These are phyloP conservation scores for Exophiala viscosa DNA, from an alignment of 2,329 filamentous ascomycete species.

Conservation along the genomic window DNA sequence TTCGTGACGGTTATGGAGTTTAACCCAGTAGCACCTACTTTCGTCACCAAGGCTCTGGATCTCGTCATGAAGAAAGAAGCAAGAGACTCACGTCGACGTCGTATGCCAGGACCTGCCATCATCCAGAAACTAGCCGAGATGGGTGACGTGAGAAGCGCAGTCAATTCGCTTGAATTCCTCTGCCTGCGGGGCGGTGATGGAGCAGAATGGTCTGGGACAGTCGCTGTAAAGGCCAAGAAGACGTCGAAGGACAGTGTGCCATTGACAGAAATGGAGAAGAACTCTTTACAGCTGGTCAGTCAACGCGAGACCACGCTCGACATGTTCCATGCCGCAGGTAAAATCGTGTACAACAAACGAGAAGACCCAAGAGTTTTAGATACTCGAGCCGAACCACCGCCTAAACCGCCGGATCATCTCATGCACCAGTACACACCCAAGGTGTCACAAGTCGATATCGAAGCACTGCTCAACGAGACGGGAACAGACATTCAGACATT, in stretches of 20 bases:
- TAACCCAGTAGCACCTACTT: conserved; percentile 83
- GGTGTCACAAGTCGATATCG: conserved; percentile 62
- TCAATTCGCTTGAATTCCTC: conserved; percentile 87
- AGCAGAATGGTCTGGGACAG: conserved; percentile 69
- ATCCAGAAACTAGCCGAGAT: conserved; percentile 77
- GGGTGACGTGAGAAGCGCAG: conserved; percentile 88
- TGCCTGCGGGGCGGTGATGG: conserved; percentile 76
- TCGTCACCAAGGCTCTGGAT: conserved; percentile 79
- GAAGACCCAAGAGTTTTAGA: conserved; percentile 48
- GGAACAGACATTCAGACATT: conserved; percentile 91
- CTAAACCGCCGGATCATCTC: conserved; percentile 59
- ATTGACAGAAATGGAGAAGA: conserved; percentile 72
- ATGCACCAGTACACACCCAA: conserved; percentile 57
- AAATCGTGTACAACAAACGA: conserved; percentile 94
- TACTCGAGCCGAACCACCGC: conserved; percentile 34
- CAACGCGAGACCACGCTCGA: conserved; percentile 86
- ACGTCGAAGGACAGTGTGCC: conserved; percentile 47
- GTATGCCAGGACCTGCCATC: conserved; percentile 72
- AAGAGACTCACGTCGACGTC: conserved; percentile 67
- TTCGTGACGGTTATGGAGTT: conserved; percentile 81
- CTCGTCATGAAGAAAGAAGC: conserved; percentile 81
- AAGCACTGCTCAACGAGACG: conserved; percentile 83
- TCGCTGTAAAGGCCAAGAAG: conserved; percentile 66
- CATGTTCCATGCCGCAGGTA: conserved; percentile 94
- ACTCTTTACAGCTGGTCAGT: conserved; percentile 75